Conservation (phyloP, 2,329 filamentous ascomycete species). For the Didymella lethalis region DNA sequence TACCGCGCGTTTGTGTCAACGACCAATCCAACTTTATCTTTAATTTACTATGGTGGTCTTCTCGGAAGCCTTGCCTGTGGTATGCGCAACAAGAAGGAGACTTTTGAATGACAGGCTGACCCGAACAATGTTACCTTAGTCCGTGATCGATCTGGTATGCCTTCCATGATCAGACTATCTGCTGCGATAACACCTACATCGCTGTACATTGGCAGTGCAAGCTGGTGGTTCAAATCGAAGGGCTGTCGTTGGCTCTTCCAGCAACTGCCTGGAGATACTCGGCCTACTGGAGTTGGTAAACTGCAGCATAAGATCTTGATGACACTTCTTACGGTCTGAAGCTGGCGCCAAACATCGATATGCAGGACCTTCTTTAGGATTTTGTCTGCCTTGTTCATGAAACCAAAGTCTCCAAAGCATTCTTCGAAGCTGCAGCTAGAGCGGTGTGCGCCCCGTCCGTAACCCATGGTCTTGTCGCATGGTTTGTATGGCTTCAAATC, state of each 20-base stretch:
- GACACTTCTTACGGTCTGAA: neutral
- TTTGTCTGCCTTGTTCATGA: neutral
- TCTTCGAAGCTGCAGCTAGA: neutral
- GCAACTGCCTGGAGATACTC: neutral
- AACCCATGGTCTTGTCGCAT: neutral
- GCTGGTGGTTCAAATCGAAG: too few relatives aligned
- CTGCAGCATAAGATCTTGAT: too few relatives aligned
- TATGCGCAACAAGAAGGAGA: too few relatives aligned
- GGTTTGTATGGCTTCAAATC: neutral
- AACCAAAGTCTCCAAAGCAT: conserved; percentile 1
- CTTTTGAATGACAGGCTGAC: too few relatives aligned
- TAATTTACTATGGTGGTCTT: neutral
- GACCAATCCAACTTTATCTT: neutral
- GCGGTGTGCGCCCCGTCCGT: neutral
- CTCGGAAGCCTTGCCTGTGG: too few relatives aligned
- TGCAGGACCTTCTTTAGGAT: neutral
- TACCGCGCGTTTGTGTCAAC: neutral
- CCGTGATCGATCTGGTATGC: too few relatives aligned
- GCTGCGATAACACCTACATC: too few relatives aligned
- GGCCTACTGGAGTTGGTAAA: neutral
- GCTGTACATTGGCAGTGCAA: too few relatives aligned
- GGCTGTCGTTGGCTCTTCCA: too few relatives aligned
- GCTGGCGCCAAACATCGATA: neutral
- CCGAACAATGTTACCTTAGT: too few relatives aligned
- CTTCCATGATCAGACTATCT: too few relatives aligned